phyloP scores from a whole-genome alignment of 495 filamentous ascomycete species.

The Hypoxylon rickii region DNA sequence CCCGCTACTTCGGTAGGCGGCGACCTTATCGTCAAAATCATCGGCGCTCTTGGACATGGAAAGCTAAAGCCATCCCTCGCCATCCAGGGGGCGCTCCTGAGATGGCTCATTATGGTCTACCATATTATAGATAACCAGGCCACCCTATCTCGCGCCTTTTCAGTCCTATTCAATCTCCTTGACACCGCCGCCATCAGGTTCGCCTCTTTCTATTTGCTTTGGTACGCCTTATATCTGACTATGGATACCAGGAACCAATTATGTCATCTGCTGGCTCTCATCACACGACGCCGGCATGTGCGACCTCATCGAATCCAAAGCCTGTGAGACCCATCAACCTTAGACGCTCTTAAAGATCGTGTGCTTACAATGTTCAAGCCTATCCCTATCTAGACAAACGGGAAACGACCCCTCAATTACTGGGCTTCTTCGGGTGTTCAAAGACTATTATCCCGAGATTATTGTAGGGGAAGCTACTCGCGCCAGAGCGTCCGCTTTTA shows the following conservation, averaged over 20 bases:
- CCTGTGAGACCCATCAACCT: slow-evolving; percentile 64
- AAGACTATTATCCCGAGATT: slow-evolving; percentile 89
- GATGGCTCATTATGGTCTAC: slow-evolving; percentile 82
- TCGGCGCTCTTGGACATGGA: slow-evolving; percentile 78
- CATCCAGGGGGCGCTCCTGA: slow-evolving; percentile 69
- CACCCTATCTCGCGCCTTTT: slow-evolving; percentile 72
- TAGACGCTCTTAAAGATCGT: neutral
- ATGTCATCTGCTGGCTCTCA: slow-evolving; percentile 81
- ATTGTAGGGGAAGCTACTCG: slow-evolving; percentile 69
- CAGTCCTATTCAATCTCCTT: slow-evolving; percentile 79
- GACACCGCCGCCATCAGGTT: slow-evolving; percentile 78
- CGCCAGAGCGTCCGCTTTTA: slow-evolving; percentile 60
- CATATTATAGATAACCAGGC: slow-evolving; percentile 69
- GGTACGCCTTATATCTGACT: slow-evolving; percentile 41
- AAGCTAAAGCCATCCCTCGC: slow-evolving; percentile 73
- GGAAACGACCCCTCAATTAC: slow-evolving; percentile 76
- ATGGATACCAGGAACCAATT: slow-evolving; percentile 56
- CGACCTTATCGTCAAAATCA: slow-evolving; percentile 65
- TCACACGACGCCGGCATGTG: slow-evolving; percentile 87
- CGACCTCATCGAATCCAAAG: slow-evolving; percentile 82
- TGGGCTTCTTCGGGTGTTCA: slow-evolving; percentile 81
- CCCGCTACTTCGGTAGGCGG: slow-evolving; percentile 66
- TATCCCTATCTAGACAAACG: slow-evolving; percentile 62
- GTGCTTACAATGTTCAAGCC: slow-evolving; percentile 47
- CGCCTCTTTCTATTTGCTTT: slow-evolving; percentile 18